Evolutionary conservation across 495 filamentous ascomycete genomes (phyloP).

Genomic region (Chaetomium cochliodes): DNA sequence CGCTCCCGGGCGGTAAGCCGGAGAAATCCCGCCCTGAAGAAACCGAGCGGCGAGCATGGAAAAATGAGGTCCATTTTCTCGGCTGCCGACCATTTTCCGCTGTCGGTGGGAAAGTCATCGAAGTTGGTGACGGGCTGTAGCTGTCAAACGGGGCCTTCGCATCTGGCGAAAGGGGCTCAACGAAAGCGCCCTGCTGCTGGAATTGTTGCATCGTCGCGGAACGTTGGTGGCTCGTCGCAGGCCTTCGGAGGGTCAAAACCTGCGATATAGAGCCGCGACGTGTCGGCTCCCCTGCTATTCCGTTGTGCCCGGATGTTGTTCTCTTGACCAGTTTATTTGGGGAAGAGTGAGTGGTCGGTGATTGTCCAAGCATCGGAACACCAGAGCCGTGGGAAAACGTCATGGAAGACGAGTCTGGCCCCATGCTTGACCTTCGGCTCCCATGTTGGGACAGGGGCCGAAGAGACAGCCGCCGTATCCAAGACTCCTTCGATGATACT

Average conservation of each 20-base stretch:
- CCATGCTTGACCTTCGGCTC: slow-evolving; percentile 63
- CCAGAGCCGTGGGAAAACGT: slow-evolving; percentile 69
- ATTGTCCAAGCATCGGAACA: slow-evolving; percentile 58
- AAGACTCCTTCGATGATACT: slow-evolving; percentile 62
- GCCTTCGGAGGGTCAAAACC: slow-evolving; percentile 63
- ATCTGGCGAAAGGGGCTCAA: slow-evolving; percentile 27
- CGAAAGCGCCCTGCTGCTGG: slow-evolving; percentile 24
- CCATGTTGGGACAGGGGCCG: slow-evolving; percentile 70
- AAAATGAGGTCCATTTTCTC: slow-evolving; percentile 48
- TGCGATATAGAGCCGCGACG: slow-evolving; percentile 52
- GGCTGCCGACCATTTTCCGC: slow-evolving; percentile 24
- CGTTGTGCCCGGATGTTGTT: slow-evolving; percentile 57
- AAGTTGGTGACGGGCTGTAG: slow-evolving; percentile 25
- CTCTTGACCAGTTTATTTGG: slow-evolving; percentile 92
- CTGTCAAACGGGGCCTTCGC: slow-evolving; percentile 41
- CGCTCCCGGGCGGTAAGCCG: slow-evolving; percentile 29
- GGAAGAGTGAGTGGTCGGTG: slow-evolving; percentile 45
- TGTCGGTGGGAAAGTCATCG: slow-evolving; percentile 15
- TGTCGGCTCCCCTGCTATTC: slow-evolving; percentile 40
- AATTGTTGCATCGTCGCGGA: slow-evolving; percentile 66
- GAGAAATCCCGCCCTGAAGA: slow-evolving; percentile 25
- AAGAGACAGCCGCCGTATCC: slow-evolving; percentile 71
- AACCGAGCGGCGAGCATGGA: slow-evolving; percentile 38
- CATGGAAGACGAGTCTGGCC: slow-evolving; percentile 66
- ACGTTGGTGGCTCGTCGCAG: slow-evolving; percentile 84